phyloP scores from a whole-genome alignment of 1,139 yeast species.

The Pichia sorboxylosa region DNA sequence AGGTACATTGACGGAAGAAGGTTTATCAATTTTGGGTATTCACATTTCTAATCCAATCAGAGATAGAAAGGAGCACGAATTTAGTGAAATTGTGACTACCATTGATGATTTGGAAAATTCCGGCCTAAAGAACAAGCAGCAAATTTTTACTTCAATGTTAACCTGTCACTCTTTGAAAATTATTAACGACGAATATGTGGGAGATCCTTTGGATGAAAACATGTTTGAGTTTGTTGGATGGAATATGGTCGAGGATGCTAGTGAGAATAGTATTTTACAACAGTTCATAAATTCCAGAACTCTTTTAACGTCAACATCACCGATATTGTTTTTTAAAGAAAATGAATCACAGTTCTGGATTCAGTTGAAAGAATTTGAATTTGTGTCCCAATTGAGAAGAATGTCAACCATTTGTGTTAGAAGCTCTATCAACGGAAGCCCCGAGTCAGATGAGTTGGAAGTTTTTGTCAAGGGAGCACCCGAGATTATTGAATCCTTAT shows the following conservation, averaged over 20 bases:
- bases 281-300: constrained; percentile 21
- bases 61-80: constrained; percentile 41
- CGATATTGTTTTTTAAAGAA: constrained; percentile 32
- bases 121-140: constrained; percentile 10
- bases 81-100: constrained; percentile 34
- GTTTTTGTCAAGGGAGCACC: constrained; percentile 94
- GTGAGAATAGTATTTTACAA: constrained; percentile 25
- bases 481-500: constrained; percentile 77
- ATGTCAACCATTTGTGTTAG: constrained; percentile 61
- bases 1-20: constrained; percentile 95
- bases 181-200: constrained; percentile 70
- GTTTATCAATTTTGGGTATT: constrained; percentile 82
- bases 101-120: constrained; percentile 23
- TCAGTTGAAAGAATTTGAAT: constrained; percentile 68
- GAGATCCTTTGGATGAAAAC: constrained; percentile 87
- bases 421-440: constrained; percentile 18
- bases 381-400: constrained; percentile 71
- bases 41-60: constrained; percentile 46
- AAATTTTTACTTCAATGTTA: constrained; percentile 45
- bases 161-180: constrained; percentile 79
- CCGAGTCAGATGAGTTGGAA: constrained; percentile 10
- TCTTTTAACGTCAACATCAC: constrained; percentile 33
- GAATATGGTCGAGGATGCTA: constrained; percentile 56
- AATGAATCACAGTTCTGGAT: constrained; percentile 19
- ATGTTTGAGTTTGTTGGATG: constrained; percentile 88